These are phyloP conservation scores for Aspergillus ustus DNA, from an alignment of 2,329 filamentous ascomycete genomes.

Conservation along the genomic window DNA sequence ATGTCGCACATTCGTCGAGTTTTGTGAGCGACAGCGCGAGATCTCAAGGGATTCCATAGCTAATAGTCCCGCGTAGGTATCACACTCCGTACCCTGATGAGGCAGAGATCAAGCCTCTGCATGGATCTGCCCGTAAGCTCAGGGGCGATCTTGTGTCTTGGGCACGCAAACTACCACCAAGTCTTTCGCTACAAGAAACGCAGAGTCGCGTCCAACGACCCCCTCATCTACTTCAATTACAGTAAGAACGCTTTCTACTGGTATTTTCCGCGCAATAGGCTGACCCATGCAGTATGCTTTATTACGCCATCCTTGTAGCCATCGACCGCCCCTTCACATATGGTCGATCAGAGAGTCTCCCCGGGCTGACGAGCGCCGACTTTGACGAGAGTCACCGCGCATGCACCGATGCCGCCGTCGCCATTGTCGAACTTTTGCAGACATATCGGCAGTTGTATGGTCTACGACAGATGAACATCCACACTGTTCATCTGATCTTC, in stretches of 20 bases:
- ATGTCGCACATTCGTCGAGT: constrained; percentile 26
- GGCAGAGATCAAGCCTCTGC: too few relatives aligned
- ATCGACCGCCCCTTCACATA: constrained; percentile 23
- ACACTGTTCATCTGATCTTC: constrained; percentile 27
- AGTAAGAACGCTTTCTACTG: too few relatives aligned
- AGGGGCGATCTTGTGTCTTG: too few relatives aligned
- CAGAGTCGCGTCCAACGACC: too few relatives aligned
- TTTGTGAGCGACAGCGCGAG: constrained; percentile 18
- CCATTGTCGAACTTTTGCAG: neutral
- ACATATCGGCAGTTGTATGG: constrained; percentile 16
- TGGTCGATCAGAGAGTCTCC: neutral
- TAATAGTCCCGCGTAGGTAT: neutral
- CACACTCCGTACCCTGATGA: too few relatives aligned
- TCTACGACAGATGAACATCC: constrained; percentile 24
- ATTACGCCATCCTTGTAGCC: constrained; percentile 23
- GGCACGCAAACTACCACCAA: too few relatives aligned
- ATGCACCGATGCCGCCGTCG: neutral
- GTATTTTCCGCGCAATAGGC: too few relatives aligned
- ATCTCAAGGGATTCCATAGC: neutral
- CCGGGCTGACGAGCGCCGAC: neutral
- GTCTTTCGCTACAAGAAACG: too few relatives aligned
- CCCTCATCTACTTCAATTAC: too few relatives aligned
- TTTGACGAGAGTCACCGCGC: neutral
- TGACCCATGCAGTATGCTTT: constrained; percentile 26
- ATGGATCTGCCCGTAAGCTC: too few relatives aligned